phyloP scores from a whole-genome alignment of 768 basidiomycete genomes.

The Termitomyces sp. region DNA sequence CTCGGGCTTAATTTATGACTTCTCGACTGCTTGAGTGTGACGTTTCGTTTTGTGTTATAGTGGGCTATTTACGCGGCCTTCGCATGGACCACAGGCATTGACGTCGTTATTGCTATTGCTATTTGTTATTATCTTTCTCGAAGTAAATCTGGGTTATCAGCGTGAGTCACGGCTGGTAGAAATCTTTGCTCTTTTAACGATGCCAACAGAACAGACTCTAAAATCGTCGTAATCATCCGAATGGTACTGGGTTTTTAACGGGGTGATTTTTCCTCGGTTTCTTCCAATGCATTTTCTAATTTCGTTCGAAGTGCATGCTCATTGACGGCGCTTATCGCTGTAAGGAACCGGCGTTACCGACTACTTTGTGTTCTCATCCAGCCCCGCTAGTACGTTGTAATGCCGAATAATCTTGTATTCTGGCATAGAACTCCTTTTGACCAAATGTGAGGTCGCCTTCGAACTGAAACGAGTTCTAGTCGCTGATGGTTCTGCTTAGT shows the following conservation, averaged over 20 bases:
- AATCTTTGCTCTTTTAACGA: background rate
- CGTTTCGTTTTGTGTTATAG: constrained; percentile 2
- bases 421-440: constrained; percentile 14
- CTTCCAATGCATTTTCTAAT: background rate
- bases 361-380: background rate
- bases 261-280: background rate
- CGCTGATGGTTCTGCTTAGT: constrained; percentile 11
- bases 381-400: constrained; percentile 6
- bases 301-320: constrained; percentile 10
- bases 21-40: background rate
- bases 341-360: background rate
- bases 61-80: constrained; percentile 21
- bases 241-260: constrained; percentile 16
- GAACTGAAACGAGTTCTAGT: background rate
- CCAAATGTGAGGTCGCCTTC: constrained; percentile 13
- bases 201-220: constrained; percentile 13
- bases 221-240: constrained; percentile 14
- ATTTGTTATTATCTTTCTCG: constrained; percentile 20
- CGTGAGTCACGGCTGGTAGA: background rate
- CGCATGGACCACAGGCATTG: constrained; percentile 16
- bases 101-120: constrained; percentile 18
- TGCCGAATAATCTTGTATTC: constrained; percentile 16
- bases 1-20: no score
- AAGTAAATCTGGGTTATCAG: constrained; percentile 16
- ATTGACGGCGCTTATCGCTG: constrained; percentile 14